Base-by-base conservation (phyloP, 164 flowering plant genomes). In the Aristolochia californica region DNA sequence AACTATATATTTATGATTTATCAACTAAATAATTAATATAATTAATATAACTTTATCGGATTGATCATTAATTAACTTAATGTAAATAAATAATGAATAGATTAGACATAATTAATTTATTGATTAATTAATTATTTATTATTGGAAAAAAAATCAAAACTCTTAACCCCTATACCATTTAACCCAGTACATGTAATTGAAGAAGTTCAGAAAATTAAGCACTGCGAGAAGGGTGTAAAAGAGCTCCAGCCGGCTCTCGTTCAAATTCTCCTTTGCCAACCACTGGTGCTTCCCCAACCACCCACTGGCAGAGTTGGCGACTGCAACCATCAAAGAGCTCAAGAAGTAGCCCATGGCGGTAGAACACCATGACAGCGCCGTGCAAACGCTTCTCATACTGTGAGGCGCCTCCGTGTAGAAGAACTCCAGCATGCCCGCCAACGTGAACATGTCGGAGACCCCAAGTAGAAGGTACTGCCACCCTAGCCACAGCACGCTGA, bases 351-450 rank as follows among this genome's bases (percentile, higher is more conserved):
- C 86, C 30, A 78, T 45, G 2, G 82, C 78, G 71, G 71, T 74
- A 7, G 82, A 77, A 57, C 68, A 61, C 83, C 83, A 79, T 2
- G 78, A 67, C 48, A 77, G 72, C 43, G 78, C 72, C 16, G 83
- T 79, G 11, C 82, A 74, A 17, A 79, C 45, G n/a, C 79, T 60
- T 54, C 78, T 79, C 47, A 81, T 56, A 16, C 51, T 71, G 47
- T 66, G 69, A 0, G 87, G 87, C 28, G 82, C 75, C 55, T 82
- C 74, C 2, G 79, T 74, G 65, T 82, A 79, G 71, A 82, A 79
- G 38, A 79, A 76, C 50, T 82, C 77, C 0, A 81, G 71, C 43
- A 81, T 67, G 2, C 86, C 82, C 0, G 74, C 75, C 20, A 70
- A 71, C 0, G 86, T 77, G 44, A 81, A 77, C 77, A 82, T 55